Evolutionary conservation across 768 basidiomycete species (phyloP).

Genomic region (Mycena epipterygia): DNA sequence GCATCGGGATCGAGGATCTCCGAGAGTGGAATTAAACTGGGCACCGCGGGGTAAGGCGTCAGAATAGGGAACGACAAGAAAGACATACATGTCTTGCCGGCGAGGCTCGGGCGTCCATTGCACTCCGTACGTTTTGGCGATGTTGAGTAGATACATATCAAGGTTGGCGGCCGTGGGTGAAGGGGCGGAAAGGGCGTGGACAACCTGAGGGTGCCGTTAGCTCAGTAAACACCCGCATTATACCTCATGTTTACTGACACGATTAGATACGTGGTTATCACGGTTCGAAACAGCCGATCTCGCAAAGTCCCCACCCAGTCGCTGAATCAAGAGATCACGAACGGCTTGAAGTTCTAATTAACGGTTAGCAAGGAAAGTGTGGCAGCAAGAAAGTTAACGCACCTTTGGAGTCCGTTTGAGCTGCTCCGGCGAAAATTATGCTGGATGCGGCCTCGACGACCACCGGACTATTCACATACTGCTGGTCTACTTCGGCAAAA

Average conservation of each 20-base stretch:
- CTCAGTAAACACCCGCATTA: not conserved
- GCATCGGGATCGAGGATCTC: slow-evolving; percentile 69
- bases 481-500: slow-evolving; percentile 67
- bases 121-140: slow-evolving; percentile 67
- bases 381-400: not conserved
- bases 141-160: slow-evolving; percentile 66
- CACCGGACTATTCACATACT: slow-evolving; percentile 61
- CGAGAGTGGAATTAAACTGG: slow-evolving; percentile 68
- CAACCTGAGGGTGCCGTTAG: slow-evolving; percentile 51
- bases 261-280: slow-evolving; percentile 67
- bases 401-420: slow-evolving; percentile 73
- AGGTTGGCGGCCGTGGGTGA: slow-evolving; percentile 70
- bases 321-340: slow-evolving; percentile 67
- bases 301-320: slow-evolving; percentile 70
- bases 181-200: slow-evolving; percentile 65
- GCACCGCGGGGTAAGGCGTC: not conserved
- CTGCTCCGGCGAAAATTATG: slow-evolving; percentile 70
- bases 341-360: slow-evolving; percentile 68
- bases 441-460: slow-evolving; percentile 78
- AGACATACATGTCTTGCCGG: slow-evolving; percentile 72
- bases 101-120: slow-evolving; percentile 74
- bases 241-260: slow-evolving; percentile 49
- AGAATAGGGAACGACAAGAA: not conserved
- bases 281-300: slow-evolving; percentile 64
- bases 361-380: slow-evolving; percentile 17